Evolutionary conservation across 2,329 filamentous ascomycete species (phyloP).

Genomic region (Dothiorella sarmentorum): DNA sequence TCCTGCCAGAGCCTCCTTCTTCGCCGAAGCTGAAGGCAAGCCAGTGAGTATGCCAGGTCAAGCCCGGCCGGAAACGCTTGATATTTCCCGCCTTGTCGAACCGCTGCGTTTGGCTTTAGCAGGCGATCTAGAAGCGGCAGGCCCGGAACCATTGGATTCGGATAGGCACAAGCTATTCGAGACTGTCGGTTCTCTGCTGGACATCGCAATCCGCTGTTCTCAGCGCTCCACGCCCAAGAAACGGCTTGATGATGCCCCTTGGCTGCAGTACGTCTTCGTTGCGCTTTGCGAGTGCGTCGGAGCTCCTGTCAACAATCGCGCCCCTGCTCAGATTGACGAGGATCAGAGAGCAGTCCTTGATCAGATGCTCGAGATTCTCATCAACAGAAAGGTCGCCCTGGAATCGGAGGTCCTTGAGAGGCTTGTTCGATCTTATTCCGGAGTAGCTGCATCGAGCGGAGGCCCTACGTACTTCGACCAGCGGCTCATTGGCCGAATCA

Average conservation of each 20-base stretch:
- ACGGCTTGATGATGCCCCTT: conserved; percentile 40
- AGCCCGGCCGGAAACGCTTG: conserved; percentile 20
- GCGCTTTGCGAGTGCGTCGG: conserved; percentile 36
- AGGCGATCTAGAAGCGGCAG: background rate
- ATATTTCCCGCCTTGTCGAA: conserved; percentile 19
- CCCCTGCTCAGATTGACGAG: conserved; percentile 15
- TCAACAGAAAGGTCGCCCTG: conserved; percentile 26
- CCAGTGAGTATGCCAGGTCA: background rate
- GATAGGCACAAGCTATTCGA: conserved; percentile 9
- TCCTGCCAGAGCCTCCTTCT: conserved; percentile 39
- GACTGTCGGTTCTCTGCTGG: conserved; percentile 30
- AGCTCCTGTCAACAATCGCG: conserved; percentile 27
- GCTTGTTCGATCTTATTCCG: conserved; percentile 36
- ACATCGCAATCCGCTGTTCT: conserved; percentile 41
- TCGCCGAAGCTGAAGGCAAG: conserved; percentile 21
- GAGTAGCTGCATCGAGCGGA: background rate
- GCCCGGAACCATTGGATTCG: background rate
- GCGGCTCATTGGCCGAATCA: conserved; percentile 30
- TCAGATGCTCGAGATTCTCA: conserved; percentile 27
- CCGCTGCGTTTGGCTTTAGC: conserved; percentile 1
- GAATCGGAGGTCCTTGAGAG: conserved; percentile 29
- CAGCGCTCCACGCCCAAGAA: conserved; percentile 40
- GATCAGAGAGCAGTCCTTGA: conserved; percentile 23
- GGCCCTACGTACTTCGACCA: background rate
- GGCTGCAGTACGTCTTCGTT: conserved; percentile 42